Percentiles rank a stretch among this genome's conserved stretches.
Evolutionary conservation across 306 rosid genomes (phyloP).

Genomic region (Castanea mollissima): DNA sequence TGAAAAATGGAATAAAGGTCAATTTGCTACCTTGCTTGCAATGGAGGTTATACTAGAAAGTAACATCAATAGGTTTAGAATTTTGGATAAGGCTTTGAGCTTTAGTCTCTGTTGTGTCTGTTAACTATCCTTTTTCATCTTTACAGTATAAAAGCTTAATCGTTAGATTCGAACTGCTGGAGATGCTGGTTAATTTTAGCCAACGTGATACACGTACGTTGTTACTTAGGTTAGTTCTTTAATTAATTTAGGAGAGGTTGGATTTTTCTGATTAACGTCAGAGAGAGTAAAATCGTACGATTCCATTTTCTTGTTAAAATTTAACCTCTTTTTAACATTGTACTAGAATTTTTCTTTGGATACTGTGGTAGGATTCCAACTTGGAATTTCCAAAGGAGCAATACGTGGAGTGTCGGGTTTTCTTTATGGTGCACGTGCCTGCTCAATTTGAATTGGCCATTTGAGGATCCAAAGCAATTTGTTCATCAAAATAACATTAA

Average conservation of each 20-base stretch:
- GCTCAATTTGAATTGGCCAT: too few relatives aligned
- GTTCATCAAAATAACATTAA: too few relatives aligned
- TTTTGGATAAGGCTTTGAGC: constrained; percentile 22
- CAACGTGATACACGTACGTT: background rate
- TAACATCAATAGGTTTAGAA: constrained; percentile 19
- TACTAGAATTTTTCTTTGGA: background rate
- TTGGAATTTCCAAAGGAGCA: background rate
- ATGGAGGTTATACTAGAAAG: constrained; percentile 29
- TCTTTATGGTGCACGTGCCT: too few relatives aligned
- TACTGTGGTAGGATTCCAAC: background rate
- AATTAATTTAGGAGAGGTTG: too few relatives aligned
- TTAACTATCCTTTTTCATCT: background rate
- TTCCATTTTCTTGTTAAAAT: background rate
- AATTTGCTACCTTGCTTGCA: constrained; percentile 61
- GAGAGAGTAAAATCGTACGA: background rate
- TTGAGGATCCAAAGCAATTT: too few relatives aligned
- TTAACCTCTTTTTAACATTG: background rate
- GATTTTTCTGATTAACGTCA: background rate
- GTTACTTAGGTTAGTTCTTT: background rate
- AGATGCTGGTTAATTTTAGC: background rate
- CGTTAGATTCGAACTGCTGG: background rate
- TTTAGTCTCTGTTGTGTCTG: background rate
- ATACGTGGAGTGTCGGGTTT: background rate
- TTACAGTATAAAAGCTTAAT: background rate
- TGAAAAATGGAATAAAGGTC: constrained; percentile 4